phyloP scores from a whole-genome alignment of 2,329 filamentous ascomycete genomes.

The Penicillium sp. region DNA sequence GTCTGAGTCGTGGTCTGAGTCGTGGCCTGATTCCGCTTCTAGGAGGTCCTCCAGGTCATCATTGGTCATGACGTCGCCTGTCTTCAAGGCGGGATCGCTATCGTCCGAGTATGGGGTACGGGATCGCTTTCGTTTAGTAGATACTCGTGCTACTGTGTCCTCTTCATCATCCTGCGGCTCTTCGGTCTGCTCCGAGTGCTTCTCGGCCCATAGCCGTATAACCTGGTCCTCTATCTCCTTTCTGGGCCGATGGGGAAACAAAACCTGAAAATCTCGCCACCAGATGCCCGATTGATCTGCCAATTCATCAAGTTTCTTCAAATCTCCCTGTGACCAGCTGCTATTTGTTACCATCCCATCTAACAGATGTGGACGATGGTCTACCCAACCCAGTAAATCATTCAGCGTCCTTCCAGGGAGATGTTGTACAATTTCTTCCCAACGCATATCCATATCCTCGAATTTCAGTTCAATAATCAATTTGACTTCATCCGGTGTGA shows the following conservation, averaged over 20 bases:
- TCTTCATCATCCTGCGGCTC: not conserved
- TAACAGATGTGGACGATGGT: conserved; percentile 27
- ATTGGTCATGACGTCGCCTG: conserved; percentile 4
- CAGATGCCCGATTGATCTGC: conserved; percentile 25
- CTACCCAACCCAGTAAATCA: conserved; percentile 25
- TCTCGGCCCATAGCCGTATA: conserved; percentile 28
- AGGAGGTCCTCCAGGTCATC: conserved; percentile 15
- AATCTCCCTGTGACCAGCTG: conserved; percentile 28
- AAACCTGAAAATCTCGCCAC: conserved; percentile 26
- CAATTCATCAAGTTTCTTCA: conserved; percentile 22
- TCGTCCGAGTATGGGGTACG: conserved; percentile 4
- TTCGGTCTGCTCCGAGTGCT: not conserved
- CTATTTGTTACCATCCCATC: conserved; percentile 24
- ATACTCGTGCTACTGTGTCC: not conserved
- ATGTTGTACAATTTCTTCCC: conserved; percentile 27
- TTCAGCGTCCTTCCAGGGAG: conserved; percentile 23
- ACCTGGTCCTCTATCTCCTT: conserved; percentile 33
- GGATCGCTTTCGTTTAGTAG: not conserved
- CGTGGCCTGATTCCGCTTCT: conserved; percentile 15
- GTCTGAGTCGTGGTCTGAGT: conserved; percentile 14
- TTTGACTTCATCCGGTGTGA: conserved; percentile 31
- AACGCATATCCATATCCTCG: conserved; percentile 22
- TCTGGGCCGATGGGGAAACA: conserved; percentile 26
- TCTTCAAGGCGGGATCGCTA: not conserved
- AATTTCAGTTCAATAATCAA: conserved; percentile 27